phyloP scores from a whole-genome alignment of 2,329 filamentous ascomycete genomes.

The Fusarium decemcellulare region DNA sequence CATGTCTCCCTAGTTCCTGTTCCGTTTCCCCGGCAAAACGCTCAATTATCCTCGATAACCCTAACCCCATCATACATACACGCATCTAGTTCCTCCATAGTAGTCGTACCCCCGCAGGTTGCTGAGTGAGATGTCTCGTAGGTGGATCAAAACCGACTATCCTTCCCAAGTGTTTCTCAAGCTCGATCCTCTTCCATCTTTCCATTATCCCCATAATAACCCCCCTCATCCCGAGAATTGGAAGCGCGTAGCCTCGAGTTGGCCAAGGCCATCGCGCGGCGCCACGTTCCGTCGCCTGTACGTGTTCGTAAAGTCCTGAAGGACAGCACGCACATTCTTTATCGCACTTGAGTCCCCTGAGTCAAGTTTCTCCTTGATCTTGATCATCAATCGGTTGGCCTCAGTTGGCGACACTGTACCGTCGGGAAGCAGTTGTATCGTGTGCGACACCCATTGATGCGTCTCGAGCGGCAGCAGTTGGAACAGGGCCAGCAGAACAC shows the following conservation, averaged over 20 bases:
- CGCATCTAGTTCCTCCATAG: slow-evolving; percentile 28
- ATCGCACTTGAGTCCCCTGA: slow-evolving; percentile 72
- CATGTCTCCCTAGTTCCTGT: slow-evolving; percentile 28
- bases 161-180: slow-evolving; percentile 2
- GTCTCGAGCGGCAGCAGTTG: slow-evolving; percentile 87
- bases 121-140: slow-evolving; percentile 15
- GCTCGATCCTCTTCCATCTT: neutral
- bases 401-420: slow-evolving; percentile 87
- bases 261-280: slow-evolving; percentile 90
- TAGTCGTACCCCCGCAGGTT: slow-evolving; percentile 12
- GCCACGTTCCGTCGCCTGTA: slow-evolving; percentile 96
- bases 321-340: slow-evolving; percentile 83
- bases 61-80: slow-evolving; percentile 26
- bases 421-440: slow-evolving; percentile 85
- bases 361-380: slow-evolving; percentile 83
- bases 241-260: slow-evolving; percentile 89
- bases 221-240: slow-evolving; percentile 71
- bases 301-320: slow-evolving; percentile 97
- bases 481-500: slow-evolving; percentile 91
- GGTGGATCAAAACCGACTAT: slow-evolving; percentile 8
- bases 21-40: slow-evolving; percentile 35
- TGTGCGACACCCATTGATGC: slow-evolving; percentile 85
- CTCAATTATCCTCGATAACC: slow-evolving; percentile 44
- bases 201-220: slow-evolving; percentile 1
- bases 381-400: slow-evolving; percentile 83